Evolutionary conservation across 176 grass and related monocot genomes (phyloP).

Genomic region (Cymbopogon citratus): DNA sequence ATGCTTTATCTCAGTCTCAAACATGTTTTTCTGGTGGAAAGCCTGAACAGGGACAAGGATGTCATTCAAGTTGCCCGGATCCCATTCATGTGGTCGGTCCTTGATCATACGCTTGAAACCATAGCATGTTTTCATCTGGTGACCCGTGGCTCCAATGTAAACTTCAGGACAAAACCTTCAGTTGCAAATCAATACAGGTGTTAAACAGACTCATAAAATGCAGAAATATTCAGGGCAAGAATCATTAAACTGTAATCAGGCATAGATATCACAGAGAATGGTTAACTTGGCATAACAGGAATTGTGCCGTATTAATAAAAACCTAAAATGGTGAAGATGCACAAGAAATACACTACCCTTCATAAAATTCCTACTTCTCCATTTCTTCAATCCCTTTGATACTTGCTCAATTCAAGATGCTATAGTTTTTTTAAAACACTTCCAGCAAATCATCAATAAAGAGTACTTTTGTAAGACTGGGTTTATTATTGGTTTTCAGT

Average conservation of each 20-base stretch:
- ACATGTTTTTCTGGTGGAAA: conserved; percentile 60
- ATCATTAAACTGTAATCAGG: conserved; percentile 16
- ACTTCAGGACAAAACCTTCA: conserved; percentile 85
- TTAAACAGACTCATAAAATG: conserved; percentile 7
- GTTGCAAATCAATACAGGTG: background rate
- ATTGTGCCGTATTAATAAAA: background rate
- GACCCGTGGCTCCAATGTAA: conserved; percentile 51
- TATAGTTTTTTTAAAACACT: background rate
- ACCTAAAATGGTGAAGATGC: background rate
- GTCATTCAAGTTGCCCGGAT: conserved; percentile 45
- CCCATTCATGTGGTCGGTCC: conserved; percentile 54
- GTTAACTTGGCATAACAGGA: background rate
- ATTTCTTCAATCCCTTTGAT: conserved; percentile 11
- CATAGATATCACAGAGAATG: background rate
- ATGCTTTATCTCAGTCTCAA: conserved; percentile 74
- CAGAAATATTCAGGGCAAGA: background rate
- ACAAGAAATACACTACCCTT: background rate
- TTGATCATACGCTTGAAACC: conserved; percentile 70
- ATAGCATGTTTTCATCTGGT: conserved; percentile 64
- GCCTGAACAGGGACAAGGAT: conserved; percentile 67
- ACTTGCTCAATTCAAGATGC: background rate
- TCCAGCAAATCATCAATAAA: background rate
- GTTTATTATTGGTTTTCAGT: background rate
- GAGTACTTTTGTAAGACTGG: background rate
- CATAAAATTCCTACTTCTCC: background rate